phyloP scores from a whole-genome alignment of 805 yeast species.

The Starmerella bombicola region DNA sequence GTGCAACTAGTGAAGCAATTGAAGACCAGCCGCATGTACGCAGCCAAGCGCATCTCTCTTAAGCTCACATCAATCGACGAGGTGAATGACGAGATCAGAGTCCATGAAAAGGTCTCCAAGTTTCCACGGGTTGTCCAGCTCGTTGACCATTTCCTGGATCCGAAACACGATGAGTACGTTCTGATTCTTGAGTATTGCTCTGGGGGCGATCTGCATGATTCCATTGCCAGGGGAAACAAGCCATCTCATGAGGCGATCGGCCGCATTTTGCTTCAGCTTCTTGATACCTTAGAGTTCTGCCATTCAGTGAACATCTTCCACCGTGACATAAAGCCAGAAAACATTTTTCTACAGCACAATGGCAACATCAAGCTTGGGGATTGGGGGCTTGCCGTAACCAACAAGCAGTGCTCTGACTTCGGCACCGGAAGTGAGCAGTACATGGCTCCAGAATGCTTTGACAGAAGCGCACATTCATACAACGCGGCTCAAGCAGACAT shows the following conservation, averaged over 20 bases:
- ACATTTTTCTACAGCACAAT: slow-evolving; percentile 53
- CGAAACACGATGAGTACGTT: slow-evolving; percentile 32
- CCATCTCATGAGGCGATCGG: slow-evolving; percentile 30
- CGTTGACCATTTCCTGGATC: slow-evolving; percentile 53
- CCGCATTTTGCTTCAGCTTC: slow-evolving; percentile 57
- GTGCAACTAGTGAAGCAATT: slow-evolving; percentile 76
- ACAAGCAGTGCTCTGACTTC: slow-evolving; percentile 50
- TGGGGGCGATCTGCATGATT: slow-evolving; percentile 76
- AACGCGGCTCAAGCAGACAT: slow-evolving; percentile 73
- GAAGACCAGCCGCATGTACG: slow-evolving; percentile 45
- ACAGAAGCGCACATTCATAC: slow-evolving; percentile 38
- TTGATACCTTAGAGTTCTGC: slow-evolving; percentile 71
- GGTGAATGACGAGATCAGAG: slow-evolving; percentile 33
- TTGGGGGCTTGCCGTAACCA: slow-evolving; percentile 74
- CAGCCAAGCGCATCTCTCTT: slow-evolving; percentile 58
- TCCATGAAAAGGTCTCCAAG: slow-evolving; percentile 61
- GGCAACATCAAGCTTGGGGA: slow-evolving; percentile 62
- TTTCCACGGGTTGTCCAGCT: slow-evolving; percentile 73
- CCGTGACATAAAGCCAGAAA: slow-evolving; percentile 95
- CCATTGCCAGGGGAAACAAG: slow-evolving; percentile 47
- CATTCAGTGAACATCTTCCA: slow-evolving; percentile 92
- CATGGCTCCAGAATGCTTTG: slow-evolving; percentile 91
- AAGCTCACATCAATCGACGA: slow-evolving; percentile 12
- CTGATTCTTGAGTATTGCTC: slow-evolving; percentile 77
- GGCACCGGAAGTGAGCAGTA: slow-evolving; percentile 84